Base-by-base conservation (phyloP, 352 stramenopile species). In the Globisporangium radiosum region DNA sequence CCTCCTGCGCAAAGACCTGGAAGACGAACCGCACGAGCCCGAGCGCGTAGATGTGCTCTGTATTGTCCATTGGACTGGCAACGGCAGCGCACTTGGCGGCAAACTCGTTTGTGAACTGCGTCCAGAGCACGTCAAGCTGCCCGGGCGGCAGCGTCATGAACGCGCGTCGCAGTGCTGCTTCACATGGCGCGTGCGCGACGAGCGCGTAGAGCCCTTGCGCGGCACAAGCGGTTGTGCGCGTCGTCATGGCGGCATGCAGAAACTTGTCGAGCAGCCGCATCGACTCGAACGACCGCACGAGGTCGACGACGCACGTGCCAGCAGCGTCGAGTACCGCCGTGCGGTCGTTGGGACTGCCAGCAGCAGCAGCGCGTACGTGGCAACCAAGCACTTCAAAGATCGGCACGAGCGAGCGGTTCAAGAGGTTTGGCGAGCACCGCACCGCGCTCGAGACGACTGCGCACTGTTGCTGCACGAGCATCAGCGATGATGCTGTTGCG, bases 221-320 rank as follows among this genome's bases (percentile, higher is more conserved):
- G 4, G 54, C 45, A 11, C 25, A 19, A 43, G 56, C 59, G 3
- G 68, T 49, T 10, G 71, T 14, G 4, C 56, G 52, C n/a, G 63
- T 68, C 60, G 49, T 65, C 72, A 84, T 45, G 39, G 33, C 52
- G 33, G 76, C 57, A 11, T 60, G 61, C 14, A 92, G 57, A 42
- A 93, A 82, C 33, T 64, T 60, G 56, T 94, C 81, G 14, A 95
- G 51, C 13, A 92, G 70, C 67, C 86, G 83, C 86, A 95, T 94
- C 0, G 84, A 92, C 57, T 92, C 78, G 68, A 90, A 92, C 5
- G 86, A 85, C 19, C 65, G 72, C 56, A 95, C 62, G 15, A 95
- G 61, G 38, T 84, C 69, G 13, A 81, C 71, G 47, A 92, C 61
- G 9, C 75, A 69, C 7, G 59, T 63, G 47, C 78, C 86, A 1